Conservation (phyloP, 305 asterid genomes). For the Fraxinus ornus region DNA sequence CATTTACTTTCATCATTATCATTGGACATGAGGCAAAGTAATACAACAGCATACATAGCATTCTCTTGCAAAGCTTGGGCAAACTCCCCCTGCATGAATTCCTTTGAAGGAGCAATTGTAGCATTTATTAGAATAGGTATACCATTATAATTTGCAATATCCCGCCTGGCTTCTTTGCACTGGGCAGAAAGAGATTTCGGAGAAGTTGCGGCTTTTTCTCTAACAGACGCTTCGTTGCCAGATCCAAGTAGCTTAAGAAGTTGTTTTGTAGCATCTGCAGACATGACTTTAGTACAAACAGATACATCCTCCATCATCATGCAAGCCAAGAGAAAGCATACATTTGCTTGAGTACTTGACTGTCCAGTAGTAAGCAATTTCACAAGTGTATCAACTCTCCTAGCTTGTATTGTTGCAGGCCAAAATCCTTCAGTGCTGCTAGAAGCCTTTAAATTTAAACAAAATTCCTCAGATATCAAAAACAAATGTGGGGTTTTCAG, state of each 20-base stretch:
- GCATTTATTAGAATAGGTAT: constrained; percentile 94
- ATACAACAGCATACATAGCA: constrained; percentile 96
- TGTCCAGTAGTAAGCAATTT: constrained; percentile 81
- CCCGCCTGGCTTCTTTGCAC: constrained; percentile 86
- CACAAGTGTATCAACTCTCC: constrained; percentile 89
- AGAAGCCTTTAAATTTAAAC: constrained; percentile 22
- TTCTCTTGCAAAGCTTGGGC: constrained; percentile 99
- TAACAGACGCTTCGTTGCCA: constrained; percentile 86
- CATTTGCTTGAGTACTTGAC: constrained; percentile 89
- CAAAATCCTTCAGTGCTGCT: constrained; percentile 98
- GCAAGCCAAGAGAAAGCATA: constrained; percentile 96
- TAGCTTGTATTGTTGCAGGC: constrained; percentile 77
- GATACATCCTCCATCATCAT: constrained; percentile 99
- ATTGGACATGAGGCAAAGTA: constrained; percentile 84
- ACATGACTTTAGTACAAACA: constrained; percentile 73
- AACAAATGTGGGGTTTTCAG: neutral
- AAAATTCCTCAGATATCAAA: neutral
- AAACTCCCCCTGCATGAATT: constrained; percentile 97
- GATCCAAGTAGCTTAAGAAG: constrained; percentile 88
- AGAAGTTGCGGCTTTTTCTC: constrained; percentile 98
- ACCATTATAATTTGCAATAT: constrained; percentile 84
- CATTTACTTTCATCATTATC: constrained; percentile 99
- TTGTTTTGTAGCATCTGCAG: constrained; percentile 81
- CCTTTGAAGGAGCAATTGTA: constrained; percentile 99
- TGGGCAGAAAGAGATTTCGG: constrained; percentile 97